These are phyloP conservation scores for Backusella liffmaniae DNA, from an alignment of 192 early-diverging fungal species.

Conservation along the genomic window DNA sequence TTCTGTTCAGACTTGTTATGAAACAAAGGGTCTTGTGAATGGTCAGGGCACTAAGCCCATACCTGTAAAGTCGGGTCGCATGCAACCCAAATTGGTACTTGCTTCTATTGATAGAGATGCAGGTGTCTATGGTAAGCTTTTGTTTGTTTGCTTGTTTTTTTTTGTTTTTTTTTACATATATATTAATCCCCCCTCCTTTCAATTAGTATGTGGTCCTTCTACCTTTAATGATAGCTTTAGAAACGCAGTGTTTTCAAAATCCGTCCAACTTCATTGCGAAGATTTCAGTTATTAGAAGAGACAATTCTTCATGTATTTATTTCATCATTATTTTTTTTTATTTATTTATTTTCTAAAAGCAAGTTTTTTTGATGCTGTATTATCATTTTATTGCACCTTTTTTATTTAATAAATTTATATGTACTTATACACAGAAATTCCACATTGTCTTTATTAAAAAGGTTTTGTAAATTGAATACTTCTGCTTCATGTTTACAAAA, in stretches of 20 bases:
- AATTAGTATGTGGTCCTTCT: slow-evolving; percentile 33
- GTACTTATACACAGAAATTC: background rate
- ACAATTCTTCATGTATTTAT: background rate
- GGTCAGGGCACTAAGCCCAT: background rate
- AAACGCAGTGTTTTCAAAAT: slow-evolving; percentile 18
- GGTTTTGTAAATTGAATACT: background rate
- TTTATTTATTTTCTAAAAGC: background rate
- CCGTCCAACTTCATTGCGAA: slow-evolving; percentile 25
- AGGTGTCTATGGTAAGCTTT: background rate
- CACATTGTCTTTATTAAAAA: background rate
- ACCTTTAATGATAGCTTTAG: slow-evolving; percentile 18
- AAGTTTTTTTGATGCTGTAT: background rate
- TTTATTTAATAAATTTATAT: background rate
- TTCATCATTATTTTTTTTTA: background rate
- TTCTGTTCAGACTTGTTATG: background rate
- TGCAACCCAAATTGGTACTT: background rate
- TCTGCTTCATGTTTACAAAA: background rate
- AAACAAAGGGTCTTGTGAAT: background rate
- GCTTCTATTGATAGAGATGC: slow-evolving; percentile 1
- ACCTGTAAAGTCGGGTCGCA: background rate
- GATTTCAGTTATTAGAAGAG: slow-evolving; percentile 11
- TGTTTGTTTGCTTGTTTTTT: background rate
- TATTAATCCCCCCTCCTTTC: background rate
- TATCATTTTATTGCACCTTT: background rate
- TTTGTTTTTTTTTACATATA: background rate